phyloP scores from a whole-genome alignment of 805 yeast genomes.

The Tetrapisispora iriomotensis region DNA sequence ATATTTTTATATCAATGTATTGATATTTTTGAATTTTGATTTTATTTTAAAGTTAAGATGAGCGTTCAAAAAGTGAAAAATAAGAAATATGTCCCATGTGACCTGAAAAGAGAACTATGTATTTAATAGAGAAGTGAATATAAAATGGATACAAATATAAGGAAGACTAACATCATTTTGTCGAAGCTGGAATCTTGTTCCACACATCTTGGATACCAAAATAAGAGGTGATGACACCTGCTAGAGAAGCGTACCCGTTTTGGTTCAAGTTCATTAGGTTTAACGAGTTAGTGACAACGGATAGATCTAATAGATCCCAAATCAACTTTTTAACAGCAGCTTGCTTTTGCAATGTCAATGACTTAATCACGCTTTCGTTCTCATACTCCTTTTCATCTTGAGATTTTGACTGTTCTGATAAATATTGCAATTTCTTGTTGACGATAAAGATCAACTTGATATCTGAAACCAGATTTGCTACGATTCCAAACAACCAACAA shows the following conservation, averaged over 20 bases:
- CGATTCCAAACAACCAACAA: conserved; percentile 70
- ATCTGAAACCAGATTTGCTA: conserved; percentile 53
- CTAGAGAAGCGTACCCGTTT: conserved; percentile 75
- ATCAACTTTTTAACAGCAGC: conserved; percentile 51
- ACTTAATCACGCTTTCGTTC: conserved; percentile 21
- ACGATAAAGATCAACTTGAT: conserved; percentile 42
- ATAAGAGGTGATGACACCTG: conserved; percentile 74
- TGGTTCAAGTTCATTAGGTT: conserved; percentile 45
- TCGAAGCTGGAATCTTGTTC: conserved; percentile 33
- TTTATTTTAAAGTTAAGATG: no score
- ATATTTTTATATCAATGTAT: no score
- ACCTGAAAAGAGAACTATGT: no score
- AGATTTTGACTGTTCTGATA: no score
- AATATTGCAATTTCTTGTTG: conserved; percentile 28
- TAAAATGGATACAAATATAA: not conserved
- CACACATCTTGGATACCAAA: conserved; percentile 70
- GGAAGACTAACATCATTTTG: not conserved
- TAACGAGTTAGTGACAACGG: conserved; percentile 65
- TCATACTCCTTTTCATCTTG: not conserved
- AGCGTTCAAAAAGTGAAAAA: no score
- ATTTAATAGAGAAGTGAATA: no score
- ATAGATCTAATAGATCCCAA: conserved; percentile 68
- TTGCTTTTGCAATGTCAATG: conserved; percentile 32
- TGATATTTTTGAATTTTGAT: no score
- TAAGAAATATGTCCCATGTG: no score